Percentiles rank a stretch among this genome's conserved stretches.
Evolutionary conservation across 345 rosid species (phyloP).

Genomic region (Nasturtium officinale): DNA sequence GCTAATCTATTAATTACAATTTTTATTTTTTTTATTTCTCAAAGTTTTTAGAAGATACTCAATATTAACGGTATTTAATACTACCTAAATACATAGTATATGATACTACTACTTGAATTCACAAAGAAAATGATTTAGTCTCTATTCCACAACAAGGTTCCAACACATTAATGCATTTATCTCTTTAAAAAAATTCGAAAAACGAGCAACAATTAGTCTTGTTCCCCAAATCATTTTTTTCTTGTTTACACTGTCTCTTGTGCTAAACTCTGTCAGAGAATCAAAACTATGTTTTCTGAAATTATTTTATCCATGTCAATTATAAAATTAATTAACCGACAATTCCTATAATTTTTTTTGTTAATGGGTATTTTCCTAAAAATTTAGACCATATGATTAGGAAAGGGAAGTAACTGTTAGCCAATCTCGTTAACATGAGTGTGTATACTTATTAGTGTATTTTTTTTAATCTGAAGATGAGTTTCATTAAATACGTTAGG

Average conservation of each 20-base stretch:
- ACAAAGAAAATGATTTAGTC: conserved; percentile 10
- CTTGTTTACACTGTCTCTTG: conserved; percentile 5
- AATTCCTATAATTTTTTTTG: not conserved
- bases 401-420: conserved; percentile 16
- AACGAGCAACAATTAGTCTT: conserved; percentile 4
- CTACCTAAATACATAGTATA: not conserved
- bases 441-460: not conserved
- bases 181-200: conserved; percentile 14
- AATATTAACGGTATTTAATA: not conserved
- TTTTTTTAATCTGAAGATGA: not conserved
- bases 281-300: conserved; percentile 4
- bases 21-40: not conserved
- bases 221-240: not conserved
- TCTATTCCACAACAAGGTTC: conserved; percentile 1
- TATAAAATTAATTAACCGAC: not conserved
- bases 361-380: not conserved
- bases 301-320: not conserved
- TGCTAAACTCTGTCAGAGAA: conserved; percentile 19
- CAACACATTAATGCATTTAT: not conserved
- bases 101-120: not conserved
- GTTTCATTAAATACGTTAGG: conserved; percentile 17
- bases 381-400: not conserved
- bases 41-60: not conserved
- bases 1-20: not conserved
- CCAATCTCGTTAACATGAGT: not conserved